Evolutionary conservation across 306 rosid genomes (phyloP), one percentile per base, ranked within the genome.

Genomic region (Quercus bicolor): DNA sequence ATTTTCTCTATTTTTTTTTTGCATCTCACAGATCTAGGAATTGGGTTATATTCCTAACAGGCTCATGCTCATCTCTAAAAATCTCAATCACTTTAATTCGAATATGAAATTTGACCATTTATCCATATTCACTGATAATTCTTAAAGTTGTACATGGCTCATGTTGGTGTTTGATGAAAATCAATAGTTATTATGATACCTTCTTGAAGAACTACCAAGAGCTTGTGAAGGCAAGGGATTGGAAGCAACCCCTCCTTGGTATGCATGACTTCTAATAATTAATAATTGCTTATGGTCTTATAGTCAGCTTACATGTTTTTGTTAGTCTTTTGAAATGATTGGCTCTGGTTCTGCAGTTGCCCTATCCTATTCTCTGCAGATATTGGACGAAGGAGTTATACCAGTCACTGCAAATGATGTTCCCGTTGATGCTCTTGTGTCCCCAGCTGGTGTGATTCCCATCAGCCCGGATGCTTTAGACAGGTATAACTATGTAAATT

Each of bases 211-310:
- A 85, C 76, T 95, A 93, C 85, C 93, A 81, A 86, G 92, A 89
- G 78, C 92, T 93, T 57, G 98, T 89, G 29, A 87, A 82, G 82
- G 83, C 81, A 28, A 85, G 78, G 77, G 86, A 88, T 79, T 95
- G 99, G 99, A 89, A 82, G 85, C 97, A 87, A 78, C 98, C 99
- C 43, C 86, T 95, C 56, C 88, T 90, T 40, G 99, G 98, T 95
- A 87, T 37, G 86, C 76, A 40, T 75, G 71, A 45, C 55, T 68
- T 66, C 70, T 76, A 53, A 31, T 70, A 37, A 61, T 62, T 19
- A 16, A 31, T 6, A 74, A 66, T 51, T 68, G 26, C 34, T 59
- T 80, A 34, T 15, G 61, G 56, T 81, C 53, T 75, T 70, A n/a
- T 83, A 75, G 79, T 24, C 66, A 53, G 34, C 43, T 61, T 56